Evolutionary conservation across 768 basidiomycete genomes (phyloP), one percentile per base, ranked within the genome.

Genomic region (Lentinula sp.): DNA sequence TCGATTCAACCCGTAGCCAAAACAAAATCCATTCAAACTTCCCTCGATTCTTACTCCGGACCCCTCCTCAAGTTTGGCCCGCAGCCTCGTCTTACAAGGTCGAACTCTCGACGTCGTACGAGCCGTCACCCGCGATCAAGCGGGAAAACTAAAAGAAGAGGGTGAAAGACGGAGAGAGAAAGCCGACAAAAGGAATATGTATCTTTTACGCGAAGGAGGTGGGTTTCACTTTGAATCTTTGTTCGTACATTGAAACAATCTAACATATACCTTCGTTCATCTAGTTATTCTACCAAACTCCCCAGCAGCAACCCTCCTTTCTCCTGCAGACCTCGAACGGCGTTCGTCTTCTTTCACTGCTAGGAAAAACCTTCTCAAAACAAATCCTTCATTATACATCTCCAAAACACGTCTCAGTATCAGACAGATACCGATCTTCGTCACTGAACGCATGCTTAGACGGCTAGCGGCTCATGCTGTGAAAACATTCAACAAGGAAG

Each of bases 181-280:
- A 72, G 87, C 88, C 0, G 97, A 99, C 73, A 95, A 96, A 71
- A 84, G 96, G 23, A 97, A 98, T 70, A 85, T 97, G 70, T 98
- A 99, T 71, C 85, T 99, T 62, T 81, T 99, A 66, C 85, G 93
- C 12, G 97, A 99, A 83, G 97, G 97, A 79, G 92, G 95, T 92
- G 68, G 66, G 86, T 75, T 33, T 6, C 28, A 28, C 28, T 28
- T 28, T 28, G 3, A 28, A 39, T 55, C 42, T 33, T 18, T 52
- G 57, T 54, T 63, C 13, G 46, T 16, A 28, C 9, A 18, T 39
- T 8, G 32, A 12, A 33, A 32, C 13, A 8, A 52, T 13, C 32
- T 18, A 37, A 62, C 50, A 61, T 20, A 3, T 28, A 28, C 65
- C 13, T 12, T 45, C 16, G 15, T 20, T 54, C 37, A 28, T 20